These are phyloP conservation scores for Chaetomium sp. DNA, from an alignment of 2,329 filamentous ascomycete genomes.

Conservation along the genomic window DNA sequence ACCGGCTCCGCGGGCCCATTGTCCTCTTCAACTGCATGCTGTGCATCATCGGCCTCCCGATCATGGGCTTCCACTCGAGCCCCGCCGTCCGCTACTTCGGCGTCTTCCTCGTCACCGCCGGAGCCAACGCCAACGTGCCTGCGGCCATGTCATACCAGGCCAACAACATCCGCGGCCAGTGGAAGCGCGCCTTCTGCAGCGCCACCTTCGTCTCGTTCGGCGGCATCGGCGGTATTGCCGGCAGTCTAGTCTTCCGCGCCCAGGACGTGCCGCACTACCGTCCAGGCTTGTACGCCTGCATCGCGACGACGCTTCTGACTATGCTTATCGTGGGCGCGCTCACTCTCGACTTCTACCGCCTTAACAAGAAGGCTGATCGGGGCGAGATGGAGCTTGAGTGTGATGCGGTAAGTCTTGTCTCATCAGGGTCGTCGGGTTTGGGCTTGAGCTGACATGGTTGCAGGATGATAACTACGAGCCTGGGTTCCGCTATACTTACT, in stretches of 20 bases:
- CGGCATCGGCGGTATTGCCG: conserved; percentile 76
- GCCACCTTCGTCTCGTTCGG: conserved; percentile 76
- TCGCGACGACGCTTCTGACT: conserved; percentile 52
- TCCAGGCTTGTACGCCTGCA: conserved; percentile 59
- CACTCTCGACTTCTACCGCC: conserved; percentile 46
- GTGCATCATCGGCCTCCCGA: conserved; percentile 67
- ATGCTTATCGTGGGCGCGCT: conserved; percentile 49
- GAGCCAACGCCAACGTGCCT: conserved; percentile 77
- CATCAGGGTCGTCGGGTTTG: neutral
- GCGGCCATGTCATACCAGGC: conserved; percentile 77
- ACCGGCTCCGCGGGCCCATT: conserved; percentile 65
- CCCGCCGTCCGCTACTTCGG: conserved; percentile 68
- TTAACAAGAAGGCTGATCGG: conserved; percentile 55
- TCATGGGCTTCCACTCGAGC: conserved; percentile 68
- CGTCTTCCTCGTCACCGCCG: conserved; percentile 74
- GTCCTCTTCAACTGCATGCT: conserved; percentile 67
- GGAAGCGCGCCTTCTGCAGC: conserved; percentile 80
- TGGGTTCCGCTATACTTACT: conserved; percentile 48
- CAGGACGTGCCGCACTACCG: conserved; percentile 57
- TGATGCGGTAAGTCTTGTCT: conserved; percentile 47
- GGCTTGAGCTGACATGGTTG: conserved; percentile 6
- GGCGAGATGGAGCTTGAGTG: conserved; percentile 56
- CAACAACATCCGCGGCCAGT: conserved; percentile 86
- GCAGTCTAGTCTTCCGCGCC: conserved; percentile 66
- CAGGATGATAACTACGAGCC: conserved; percentile 43